These are phyloP conservation scores for Backusella circina DNA, from an alignment of 192 early-diverging fungal species.

Conservation along the genomic window DNA sequence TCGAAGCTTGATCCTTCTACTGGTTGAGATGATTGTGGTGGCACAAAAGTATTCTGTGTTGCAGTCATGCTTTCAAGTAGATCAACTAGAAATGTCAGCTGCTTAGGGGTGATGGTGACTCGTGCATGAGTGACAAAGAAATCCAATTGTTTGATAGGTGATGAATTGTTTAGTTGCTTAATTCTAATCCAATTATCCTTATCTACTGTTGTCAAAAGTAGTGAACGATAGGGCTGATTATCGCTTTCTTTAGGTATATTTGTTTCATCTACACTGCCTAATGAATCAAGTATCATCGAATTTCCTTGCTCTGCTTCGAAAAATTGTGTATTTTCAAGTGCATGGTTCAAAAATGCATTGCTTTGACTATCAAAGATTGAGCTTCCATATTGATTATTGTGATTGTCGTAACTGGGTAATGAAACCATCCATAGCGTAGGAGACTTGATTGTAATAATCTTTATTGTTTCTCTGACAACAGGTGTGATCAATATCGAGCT, in stretches of 20 bases:
- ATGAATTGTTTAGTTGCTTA: conserved; percentile 26
- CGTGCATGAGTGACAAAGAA: conserved; percentile 36
- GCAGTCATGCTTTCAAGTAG: neutral
- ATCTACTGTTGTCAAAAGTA: conserved; percentile 45
- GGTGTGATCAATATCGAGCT: conserved; percentile 37
- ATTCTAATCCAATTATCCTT: conserved; percentile 42
- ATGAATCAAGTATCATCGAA: conserved; percentile 11
- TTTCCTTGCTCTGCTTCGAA: conserved; percentile 33
- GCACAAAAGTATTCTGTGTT: neutral
- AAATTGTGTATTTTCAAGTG: conserved; percentile 37
- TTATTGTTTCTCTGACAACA: conserved; percentile 40
- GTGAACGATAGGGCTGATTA: conserved; percentile 29
- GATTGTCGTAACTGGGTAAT: neutral
- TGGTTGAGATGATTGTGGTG: neutral
- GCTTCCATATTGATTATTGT: neutral
- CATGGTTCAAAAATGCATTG: neutral
- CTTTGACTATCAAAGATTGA: neutral
- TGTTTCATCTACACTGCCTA: neutral
- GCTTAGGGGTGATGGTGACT: conserved; percentile 37
- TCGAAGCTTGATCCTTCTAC: neutral
- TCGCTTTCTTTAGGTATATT: neutral
- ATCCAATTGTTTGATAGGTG: conserved; percentile 34
- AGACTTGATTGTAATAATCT: conserved; percentile 45
- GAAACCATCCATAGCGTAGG: conserved; percentile 48
- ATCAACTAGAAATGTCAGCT: conserved; percentile 34